Base-by-base conservation (phyloP, 176 grass and related monocot genomes). In the Elymus sibiricus region DNA sequence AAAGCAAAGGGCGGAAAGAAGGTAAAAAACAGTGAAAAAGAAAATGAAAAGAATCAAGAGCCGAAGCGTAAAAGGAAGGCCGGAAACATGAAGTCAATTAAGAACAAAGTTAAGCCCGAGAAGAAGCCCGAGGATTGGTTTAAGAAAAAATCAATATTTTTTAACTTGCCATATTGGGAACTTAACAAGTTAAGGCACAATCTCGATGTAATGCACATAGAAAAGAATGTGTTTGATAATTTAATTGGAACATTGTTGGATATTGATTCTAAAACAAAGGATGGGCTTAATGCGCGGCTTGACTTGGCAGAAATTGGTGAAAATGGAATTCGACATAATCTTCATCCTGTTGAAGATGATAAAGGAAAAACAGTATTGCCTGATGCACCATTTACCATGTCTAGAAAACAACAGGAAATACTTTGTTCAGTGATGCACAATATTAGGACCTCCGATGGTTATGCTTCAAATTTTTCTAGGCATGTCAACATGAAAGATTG, bases 401-500 rank as follows among this genome's bases (percentile, higher is more conserved):
- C 73, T 31, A 75, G 43, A 21, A 44, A 51, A 19, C 9, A 73
- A 19, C 28, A 75, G 25, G 43, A 51, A 28, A 29, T 49, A 49
- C 72, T 75, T 29, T 75, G 72, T 58, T 79, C 26, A 75, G 4
- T 51, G 9, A 29, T 51, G 15, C 16, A 75, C 15, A 75, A 51
- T 0, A 28, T 75, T 11, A 75, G 43, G 43, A 51, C 72, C 4
- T 46, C 39, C 17, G 25, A 75, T 75, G 72, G 72, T 19, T 75
- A 51, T 51, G 72, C 24, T 2, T 51, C 72, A 49, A 51, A 75
- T 4, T 4, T 47, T 47, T 28, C 82, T 11, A 62, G 76, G 5
- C 67, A 76, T 67, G 75, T 81, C 16, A 85, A 86, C 2, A 68
- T 80, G 53, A 69, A 75, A 55, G 16, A 84, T 32, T 62, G 24